Evolutionary conservation across 805 yeast genomes (phyloP).

Genomic region (Cyberlindnera mycetangii): DNA sequence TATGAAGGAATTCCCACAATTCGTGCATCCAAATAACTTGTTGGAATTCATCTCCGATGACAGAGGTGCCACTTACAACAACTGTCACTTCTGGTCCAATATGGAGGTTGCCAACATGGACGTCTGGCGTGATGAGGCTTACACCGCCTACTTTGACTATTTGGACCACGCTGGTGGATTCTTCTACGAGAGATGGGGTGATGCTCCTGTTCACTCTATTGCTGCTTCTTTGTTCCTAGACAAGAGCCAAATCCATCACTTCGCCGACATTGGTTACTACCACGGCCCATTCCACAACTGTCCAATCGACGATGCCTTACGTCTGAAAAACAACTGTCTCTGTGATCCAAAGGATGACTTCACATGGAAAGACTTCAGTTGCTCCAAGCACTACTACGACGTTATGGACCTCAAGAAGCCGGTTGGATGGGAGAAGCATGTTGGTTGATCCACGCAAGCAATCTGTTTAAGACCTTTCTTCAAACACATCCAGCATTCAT

Average conservation of each 20-base stretch:
- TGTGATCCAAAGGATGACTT: slow-evolving; percentile 71
- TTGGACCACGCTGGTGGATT: slow-evolving; percentile 87
- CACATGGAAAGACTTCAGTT: slow-evolving; percentile 73
- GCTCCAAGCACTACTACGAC: slow-evolving; percentile 62
- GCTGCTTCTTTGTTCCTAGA: slow-evolving; percentile 80
- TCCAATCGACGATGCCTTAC: slow-evolving; percentile 63
- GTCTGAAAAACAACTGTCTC: slow-evolving; percentile 62
- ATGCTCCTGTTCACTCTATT: slow-evolving; percentile 88
- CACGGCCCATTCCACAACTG: slow-evolving; percentile 82
- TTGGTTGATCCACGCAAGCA: slow-evolving; percentile 30
- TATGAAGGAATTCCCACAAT: slow-evolving; percentile 56
- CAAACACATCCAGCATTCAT: no score
- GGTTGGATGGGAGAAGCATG: slow-evolving; percentile 64
- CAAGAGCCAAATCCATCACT: slow-evolving; percentile 69
- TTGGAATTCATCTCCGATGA: slow-evolving; percentile 71
- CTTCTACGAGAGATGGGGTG: slow-evolving; percentile 93
- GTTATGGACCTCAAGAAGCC: slow-evolving; percentile 57
- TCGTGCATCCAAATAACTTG: slow-evolving; percentile 57
- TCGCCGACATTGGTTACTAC: slow-evolving; percentile 80
- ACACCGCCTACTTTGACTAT: slow-evolving; percentile 64
- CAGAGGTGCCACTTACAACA: slow-evolving; percentile 66
- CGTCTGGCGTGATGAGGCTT: slow-evolving; percentile 74
- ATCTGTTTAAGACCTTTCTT: neutral
- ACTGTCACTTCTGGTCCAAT: slow-evolving; percentile 91
- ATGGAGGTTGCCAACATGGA: slow-evolving; percentile 76